phyloP scores from a whole-genome alignment of 208 protist genomes.

The Strigomonas culicis region DNA sequence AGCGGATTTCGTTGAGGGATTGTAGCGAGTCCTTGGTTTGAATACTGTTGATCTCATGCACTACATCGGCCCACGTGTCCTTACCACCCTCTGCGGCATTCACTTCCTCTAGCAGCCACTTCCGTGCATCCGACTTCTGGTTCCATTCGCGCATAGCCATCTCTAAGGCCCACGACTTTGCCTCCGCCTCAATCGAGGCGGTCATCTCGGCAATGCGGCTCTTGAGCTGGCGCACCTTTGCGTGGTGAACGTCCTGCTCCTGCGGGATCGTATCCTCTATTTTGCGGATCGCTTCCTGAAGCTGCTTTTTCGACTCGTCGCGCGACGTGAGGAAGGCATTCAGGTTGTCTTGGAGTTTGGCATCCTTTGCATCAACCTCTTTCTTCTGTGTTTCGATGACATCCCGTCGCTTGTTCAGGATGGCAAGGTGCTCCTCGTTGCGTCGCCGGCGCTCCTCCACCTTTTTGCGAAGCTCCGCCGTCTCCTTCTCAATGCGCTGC shows the following conservation, averaged over 20 bases:
- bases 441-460: constrained; percentile 61
- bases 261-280: constrained; percentile 36
- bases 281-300: constrained; percentile 42
- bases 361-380: constrained; percentile 54
- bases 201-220: constrained; percentile 42
- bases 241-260: constrained; percentile 43
- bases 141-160: constrained; percentile 65
- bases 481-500: constrained; percentile 51
- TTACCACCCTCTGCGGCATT: constrained; percentile 53
- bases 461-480: constrained; percentile 51
- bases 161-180: constrained; percentile 76
- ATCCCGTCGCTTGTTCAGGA: constrained; percentile 55
- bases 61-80: constrained; percentile 55
- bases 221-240: constrained; percentile 35
- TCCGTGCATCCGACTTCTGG: constrained; percentile 50
- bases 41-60: constrained; percentile 59
- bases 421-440: constrained; percentile 60
- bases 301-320: constrained; percentile 48
- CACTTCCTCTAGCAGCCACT: constrained; percentile 54
- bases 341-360: constrained; percentile 36
- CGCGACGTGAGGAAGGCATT: constrained; percentile 36
- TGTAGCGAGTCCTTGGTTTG: constrained; percentile 24
- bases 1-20: constrained; percentile 37
- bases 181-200: constrained; percentile 54
- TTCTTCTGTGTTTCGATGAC: constrained; percentile 28